Evolutionary conservation across 306 rosid species (phyloP).

Genomic region (Vigna trinervia): DNA sequence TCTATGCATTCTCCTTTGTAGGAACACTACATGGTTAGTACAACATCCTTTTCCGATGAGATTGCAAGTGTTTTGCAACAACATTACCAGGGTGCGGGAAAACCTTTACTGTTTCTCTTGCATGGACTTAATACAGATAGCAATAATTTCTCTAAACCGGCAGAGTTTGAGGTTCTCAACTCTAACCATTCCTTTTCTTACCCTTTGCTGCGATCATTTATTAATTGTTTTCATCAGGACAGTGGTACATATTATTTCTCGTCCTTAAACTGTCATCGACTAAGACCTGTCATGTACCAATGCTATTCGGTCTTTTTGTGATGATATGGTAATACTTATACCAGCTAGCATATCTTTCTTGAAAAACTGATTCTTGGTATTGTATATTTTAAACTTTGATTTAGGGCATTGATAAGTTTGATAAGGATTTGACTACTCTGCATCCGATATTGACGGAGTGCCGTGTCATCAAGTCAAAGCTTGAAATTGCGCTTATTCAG

Average conservation of each 20-base stretch:
- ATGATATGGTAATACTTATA: conserved; percentile 2
- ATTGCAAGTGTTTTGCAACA: conserved; percentile 61
- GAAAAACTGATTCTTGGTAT: conserved; percentile 12
- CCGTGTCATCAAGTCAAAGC: conserved; percentile 84
- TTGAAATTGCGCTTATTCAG: conserved; percentile 84
- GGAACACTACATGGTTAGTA: conserved; percentile 78
- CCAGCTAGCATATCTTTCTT: not conserved
- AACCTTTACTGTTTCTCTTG: conserved; percentile 77
- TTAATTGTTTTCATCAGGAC: conserved; percentile 17
- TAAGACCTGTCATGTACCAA: not conserved
- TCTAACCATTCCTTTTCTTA: conserved; percentile 18
- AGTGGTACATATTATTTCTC: conserved; percentile 24
- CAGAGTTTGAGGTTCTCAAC: conserved; percentile 74
- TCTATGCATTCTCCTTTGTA: conserved; percentile 48
- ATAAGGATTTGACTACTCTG: conserved; percentile 68
- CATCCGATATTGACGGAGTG: conserved; percentile 93
- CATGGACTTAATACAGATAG: conserved; percentile 89
- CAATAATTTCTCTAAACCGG: conserved; percentile 66
- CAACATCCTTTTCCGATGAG: conserved; percentile 56
- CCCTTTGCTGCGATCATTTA: not conserved
- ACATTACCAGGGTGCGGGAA: conserved; percentile 56
- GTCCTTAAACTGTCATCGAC: not conserved
- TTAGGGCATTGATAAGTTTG: conserved; percentile 75
- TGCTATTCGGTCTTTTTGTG: conserved; percentile 1
- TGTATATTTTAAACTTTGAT: conserved; percentile 22